Evolutionary conservation across 2,329 filamentous ascomycete species (phyloP).

Genomic region (Zasmidium angulare): DNA sequence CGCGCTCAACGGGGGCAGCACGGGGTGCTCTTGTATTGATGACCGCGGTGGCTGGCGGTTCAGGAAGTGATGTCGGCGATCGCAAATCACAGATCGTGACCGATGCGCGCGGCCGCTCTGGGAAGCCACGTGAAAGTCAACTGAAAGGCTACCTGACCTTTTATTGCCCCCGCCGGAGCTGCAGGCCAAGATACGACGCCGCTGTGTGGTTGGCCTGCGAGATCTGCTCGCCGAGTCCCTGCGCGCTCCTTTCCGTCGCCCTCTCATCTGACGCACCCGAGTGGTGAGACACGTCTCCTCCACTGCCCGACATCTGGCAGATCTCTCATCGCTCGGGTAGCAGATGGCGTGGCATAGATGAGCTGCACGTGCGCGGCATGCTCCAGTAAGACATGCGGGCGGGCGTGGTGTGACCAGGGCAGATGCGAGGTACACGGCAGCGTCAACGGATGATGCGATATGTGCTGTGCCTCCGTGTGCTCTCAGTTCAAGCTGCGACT

Average conservation of each 20-base stretch:
- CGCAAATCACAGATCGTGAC: background rate
- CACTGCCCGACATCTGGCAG: background rate
- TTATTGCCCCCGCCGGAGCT: background rate
- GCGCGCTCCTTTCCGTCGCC: background rate
- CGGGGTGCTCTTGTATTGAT: background rate
- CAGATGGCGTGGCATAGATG: constrained; percentile 3
- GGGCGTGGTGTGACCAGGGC: background rate
- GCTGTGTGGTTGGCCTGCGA: background rate
- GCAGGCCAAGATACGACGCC: background rate
- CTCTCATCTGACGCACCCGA: background rate
- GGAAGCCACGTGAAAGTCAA: background rate
- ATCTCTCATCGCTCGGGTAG: background rate
- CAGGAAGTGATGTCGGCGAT: background rate
- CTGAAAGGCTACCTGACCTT: too few species aligned
- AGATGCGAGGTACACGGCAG: background rate
- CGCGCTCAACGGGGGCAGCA: too few species aligned
- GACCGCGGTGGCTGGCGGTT: background rate
- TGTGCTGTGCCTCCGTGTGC: too few species aligned
- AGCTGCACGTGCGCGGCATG: constrained; percentile 4
- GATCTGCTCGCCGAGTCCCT: background rate
- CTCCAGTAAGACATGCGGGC: constrained; percentile 5
- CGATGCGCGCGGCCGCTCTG: background rate
- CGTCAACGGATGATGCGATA: too few species aligned
- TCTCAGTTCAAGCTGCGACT: background rate
- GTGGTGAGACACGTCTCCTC: background rate